Conservation (phyloP, 441 rosid genomes). For the Croton laevigatus region DNA sequence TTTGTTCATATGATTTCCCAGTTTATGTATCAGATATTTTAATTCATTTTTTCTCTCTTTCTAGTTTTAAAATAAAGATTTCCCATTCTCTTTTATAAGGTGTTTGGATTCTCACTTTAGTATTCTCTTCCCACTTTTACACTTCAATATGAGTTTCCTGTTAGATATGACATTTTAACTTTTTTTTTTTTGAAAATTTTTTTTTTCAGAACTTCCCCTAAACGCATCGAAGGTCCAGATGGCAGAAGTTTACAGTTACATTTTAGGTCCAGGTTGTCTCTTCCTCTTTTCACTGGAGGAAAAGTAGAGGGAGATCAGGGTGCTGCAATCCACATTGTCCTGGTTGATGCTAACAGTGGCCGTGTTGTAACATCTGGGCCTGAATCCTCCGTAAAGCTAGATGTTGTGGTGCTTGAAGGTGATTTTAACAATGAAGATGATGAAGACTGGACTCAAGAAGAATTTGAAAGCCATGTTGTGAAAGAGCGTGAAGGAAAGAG, state of each 20-base stretch:
- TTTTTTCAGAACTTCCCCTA: conserved; percentile 70
- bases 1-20: background rate
- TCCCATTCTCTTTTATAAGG: background rate
- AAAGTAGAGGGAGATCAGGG: conserved; percentile 99
- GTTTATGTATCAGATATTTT: background rate
- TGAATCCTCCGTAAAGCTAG: conserved; percentile 74
- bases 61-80: background rate
- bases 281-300: conserved; percentile 97
- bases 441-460: conserved; percentile 91
- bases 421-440: conserved; percentile 92
- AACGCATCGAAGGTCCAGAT: conserved; percentile 83
- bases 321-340: conserved; percentile 85
- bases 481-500: conserved; percentile 99
- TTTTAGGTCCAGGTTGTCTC: conserved; percentile 86
- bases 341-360: conserved; percentile 65
- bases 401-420: conserved; percentile 94
- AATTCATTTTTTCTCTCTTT: background rate
- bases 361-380: conserved; percentile 74
- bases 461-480: conserved; percentile 89
- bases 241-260: conserved; percentile 70
- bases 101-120: background rate
- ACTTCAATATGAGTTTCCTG: background rate
- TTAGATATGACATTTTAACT: background rate
- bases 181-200: background rate
- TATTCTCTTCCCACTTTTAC: background rate